Evolutionary conservation across 2,329 filamentous ascomycete genomes (phyloP).

Genomic region (Onygena corvina): DNA sequence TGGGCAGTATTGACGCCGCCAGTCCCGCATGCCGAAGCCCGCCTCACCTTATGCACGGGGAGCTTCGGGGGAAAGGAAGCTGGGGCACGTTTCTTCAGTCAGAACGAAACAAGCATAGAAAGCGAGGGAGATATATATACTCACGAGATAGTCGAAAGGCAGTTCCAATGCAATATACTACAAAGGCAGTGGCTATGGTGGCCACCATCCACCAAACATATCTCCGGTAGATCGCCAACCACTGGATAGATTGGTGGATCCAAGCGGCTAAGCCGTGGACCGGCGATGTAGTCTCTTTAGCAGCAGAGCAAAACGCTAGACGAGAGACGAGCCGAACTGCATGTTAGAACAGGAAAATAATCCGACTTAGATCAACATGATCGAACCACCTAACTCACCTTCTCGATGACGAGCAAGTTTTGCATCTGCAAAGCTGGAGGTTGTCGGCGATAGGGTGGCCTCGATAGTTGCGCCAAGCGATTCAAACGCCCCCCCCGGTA

Average conservation of each 20-base stretch:
- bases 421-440: slow-evolving; percentile 12
- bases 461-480: slow-evolving; percentile 9
- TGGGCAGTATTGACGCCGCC: slow-evolving; percentile 18
- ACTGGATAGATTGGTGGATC: slow-evolving; percentile 5
- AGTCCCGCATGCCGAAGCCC: slow-evolving; percentile 18
- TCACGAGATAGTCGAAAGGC: slow-evolving; percentile 8
- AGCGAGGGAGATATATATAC: neutral
- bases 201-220: slow-evolving; percentile 11
- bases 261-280: slow-evolving; percentile 3
- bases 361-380: too few species aligned
- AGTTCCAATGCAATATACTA: slow-evolving; percentile 10
- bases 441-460: neutral
- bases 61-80: neutral
- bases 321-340: neutral
- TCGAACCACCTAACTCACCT: slow-evolving; percentile 13
- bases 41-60: neutral
- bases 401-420: slow-evolving; percentile 14
- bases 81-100: neutral
- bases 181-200: neutral
- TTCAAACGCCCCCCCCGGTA: slow-evolving; percentile 10
- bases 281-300: slow-evolving; percentile 1
- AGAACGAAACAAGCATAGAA: neutral
- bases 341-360: too few species aligned
- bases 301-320: slow-evolving; percentile 15
- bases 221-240: neutral